Conservation (phyloP, 192 early-diverging fungal genomes). For the Coemansia sp. region DNA sequence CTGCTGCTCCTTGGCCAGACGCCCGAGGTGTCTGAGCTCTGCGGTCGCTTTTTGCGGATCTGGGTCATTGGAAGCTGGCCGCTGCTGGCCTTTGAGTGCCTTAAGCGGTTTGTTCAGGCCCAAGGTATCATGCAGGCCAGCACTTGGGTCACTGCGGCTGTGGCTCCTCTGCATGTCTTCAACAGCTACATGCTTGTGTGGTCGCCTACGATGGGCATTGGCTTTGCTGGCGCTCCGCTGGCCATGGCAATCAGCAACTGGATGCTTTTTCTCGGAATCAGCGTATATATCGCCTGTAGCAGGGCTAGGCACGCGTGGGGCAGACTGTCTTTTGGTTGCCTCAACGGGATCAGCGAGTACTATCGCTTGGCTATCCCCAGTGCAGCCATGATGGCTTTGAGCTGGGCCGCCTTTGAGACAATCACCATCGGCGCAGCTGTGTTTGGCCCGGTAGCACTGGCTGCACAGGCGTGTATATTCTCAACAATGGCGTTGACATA, state of each 20-base stretch:
- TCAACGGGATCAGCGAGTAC: slow-evolving; percentile 64
- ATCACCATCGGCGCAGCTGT: slow-evolving; percentile 72
- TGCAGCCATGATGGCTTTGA: slow-evolving; percentile 78
- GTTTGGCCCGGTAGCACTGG: slow-evolving; percentile 73
- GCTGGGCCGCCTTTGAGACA: slow-evolving; percentile 83
- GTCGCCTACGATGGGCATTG: slow-evolving; percentile 54
- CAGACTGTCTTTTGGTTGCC: slow-evolving; percentile 67
- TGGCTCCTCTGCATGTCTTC: slow-evolving; percentile 35
- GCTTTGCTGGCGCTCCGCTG: slow-evolving; percentile 70
- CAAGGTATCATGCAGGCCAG: slow-evolving; percentile 91
- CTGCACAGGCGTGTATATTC: slow-evolving; percentile 80
- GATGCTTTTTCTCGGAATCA: slow-evolving; percentile 57
- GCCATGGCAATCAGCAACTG: slow-evolving; percentile 66
- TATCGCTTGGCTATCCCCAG: slow-evolving; percentile 78
- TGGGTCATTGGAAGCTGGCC: slow-evolving; percentile 79
- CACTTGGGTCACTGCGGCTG: slow-evolving; percentile 35
- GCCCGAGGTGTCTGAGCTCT: slow-evolving; percentile 64
- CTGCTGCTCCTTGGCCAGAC: slow-evolving; percentile 76
- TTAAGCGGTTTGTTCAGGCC: slow-evolving; percentile 82
- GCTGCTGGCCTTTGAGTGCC: slow-evolving; percentile 75
- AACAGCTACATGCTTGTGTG: slow-evolving; percentile 50
- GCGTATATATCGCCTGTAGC: slow-evolving; percentile 56
- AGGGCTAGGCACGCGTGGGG: slow-evolving; percentile 70
- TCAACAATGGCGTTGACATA: slow-evolving; percentile 71
- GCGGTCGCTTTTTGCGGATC: slow-evolving; percentile 67